These are phyloP conservation scores for Vaccinium myrtillus DNA, from an alignment of 148 eudicot genomes.

Conservation along the genomic window DNA sequence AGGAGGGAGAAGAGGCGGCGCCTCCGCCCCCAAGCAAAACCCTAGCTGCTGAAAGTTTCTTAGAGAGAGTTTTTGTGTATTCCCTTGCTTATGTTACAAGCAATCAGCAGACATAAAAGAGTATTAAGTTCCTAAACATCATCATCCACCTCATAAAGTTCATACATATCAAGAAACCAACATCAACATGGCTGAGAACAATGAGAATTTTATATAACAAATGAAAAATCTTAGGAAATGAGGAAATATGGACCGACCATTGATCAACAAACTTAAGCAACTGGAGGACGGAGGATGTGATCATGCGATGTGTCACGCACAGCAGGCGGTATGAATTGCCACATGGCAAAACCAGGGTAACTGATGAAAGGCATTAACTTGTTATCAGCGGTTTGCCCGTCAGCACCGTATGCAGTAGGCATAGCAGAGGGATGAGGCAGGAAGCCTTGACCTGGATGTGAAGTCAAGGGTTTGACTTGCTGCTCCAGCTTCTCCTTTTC, in stretches of 20 bases:
- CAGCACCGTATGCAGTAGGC: constrained; percentile 30
- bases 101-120: not conserved
- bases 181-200: not conserved
- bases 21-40: too few relatives aligned
- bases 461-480: constrained; percentile 37
- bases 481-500: constrained; percentile 57
- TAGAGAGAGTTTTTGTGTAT: too few relatives aligned
- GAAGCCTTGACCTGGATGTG: constrained; percentile 43
- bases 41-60: too few relatives aligned
- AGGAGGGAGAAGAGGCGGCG: too few relatives aligned
- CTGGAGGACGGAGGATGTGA: constrained; percentile 38
- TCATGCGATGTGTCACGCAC: constrained; percentile 48
- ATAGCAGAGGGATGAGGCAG: constrained; percentile 28
- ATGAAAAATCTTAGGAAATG: not conserved
- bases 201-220: not conserved
- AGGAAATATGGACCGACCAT: not conserved
- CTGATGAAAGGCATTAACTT: constrained; percentile 39
- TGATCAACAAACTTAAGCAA: constrained; percentile 23
- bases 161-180: constrained; percentile 3
- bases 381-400: constrained; percentile 31
- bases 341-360: constrained; percentile 47
- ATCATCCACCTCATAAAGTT: not conserved
- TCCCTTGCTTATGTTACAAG: constrained; percentile 15
- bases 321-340: constrained; percentile 51
- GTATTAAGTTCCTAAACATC: not conserved